These are phyloP conservation scores for Lablab purpureus DNA, from an alignment of 306 rosid genomes.

Conservation along the genomic window DNA sequence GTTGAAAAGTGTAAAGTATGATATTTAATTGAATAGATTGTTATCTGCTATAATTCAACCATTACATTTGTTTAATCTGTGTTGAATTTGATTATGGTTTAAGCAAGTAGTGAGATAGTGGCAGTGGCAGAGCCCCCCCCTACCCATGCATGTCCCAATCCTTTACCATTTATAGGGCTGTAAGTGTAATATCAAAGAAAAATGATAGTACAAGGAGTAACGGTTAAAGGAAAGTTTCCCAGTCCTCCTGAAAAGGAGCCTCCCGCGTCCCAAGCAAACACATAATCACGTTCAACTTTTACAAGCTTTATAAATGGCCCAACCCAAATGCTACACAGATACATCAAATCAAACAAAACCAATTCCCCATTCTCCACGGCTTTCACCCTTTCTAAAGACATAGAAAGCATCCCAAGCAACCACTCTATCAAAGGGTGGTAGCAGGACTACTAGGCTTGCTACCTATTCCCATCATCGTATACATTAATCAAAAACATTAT, in stretches of 20 bases:
- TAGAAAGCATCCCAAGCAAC: constrained; percentile 68
- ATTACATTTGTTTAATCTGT: background rate
- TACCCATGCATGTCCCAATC: background rate
- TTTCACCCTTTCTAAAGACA: constrained; percentile 69
- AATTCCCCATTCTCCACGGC: constrained; percentile 64
- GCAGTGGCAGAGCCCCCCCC: background rate
- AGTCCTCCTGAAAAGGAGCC: constrained; percentile 54
- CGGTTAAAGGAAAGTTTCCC: constrained; percentile 47
- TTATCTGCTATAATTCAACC: background rate
- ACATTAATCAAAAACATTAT: constrained; percentile 37
- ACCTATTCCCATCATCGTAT: constrained; percentile 45
- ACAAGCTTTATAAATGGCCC: constrained; percentile 57
- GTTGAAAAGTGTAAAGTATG: too few species aligned
- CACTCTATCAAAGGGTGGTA: constrained; percentile 56
- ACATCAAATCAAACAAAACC: constrained; percentile 73
- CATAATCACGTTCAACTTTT: constrained; percentile 57
- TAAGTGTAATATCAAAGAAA: constrained; percentile 24
- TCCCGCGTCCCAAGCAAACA: constrained; percentile 61
- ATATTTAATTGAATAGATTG: too few species aligned
- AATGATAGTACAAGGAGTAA: constrained; percentile 43
- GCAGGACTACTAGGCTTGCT: constrained; percentile 49
- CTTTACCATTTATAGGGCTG: constrained; percentile 17
- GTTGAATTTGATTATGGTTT: constrained; percentile 13
- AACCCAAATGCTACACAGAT: constrained; percentile 64
- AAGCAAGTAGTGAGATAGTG: background rate